Evolutionary conservation across 345 rosid species (phyloP), one percentile per base, ranked within the genome.

Genomic region (Trapa bicornis): DNA sequence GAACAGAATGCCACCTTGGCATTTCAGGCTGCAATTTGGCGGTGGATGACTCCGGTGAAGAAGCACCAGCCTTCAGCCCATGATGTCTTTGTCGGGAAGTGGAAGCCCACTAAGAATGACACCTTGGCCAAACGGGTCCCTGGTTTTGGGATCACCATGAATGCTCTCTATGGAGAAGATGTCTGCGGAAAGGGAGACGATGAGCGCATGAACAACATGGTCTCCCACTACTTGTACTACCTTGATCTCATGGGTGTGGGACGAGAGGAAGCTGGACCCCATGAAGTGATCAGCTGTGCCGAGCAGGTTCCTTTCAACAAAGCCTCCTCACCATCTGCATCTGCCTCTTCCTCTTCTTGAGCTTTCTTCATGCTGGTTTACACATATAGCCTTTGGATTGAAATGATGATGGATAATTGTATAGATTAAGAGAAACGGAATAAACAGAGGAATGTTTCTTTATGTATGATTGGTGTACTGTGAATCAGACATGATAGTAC

Each of bases 21-120:
- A 13, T 91, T 89, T 73, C 96, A 87, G 67, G 76, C 92, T 0
- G 94, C 97, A 37, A 80, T 91, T 2, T 86, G 92, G 93, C 77
- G 77, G 79, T 91, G 96, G 97, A 91, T 91, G 97, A 87, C 92
- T 1, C 96, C 97, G 7, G 76, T 71, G 11, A 89, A 85, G 84
- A 91, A 91, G 81, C 76, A 79, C 15, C 74, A 66, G 36, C 97
- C 96, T 0, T 89, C 96, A 6, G 92, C 97, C 0, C 97, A 91
- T 67, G 92, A 86, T 6, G 87, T 70, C 4, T 89, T 89, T 47
- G 86, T 83, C 6, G 92, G 94, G 0, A 89, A 70, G 53, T 91
- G 97, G 96, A 91, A 89, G 72, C 96, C 94, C 1, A 84, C 88
- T 33, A 83, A 84, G 87, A 91, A 87, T 17, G 96, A 89, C 78